Evolutionary conservation across 352 stramenopile genomes (phyloP).

Genomic region (Aphanomyces invadans): DNA sequence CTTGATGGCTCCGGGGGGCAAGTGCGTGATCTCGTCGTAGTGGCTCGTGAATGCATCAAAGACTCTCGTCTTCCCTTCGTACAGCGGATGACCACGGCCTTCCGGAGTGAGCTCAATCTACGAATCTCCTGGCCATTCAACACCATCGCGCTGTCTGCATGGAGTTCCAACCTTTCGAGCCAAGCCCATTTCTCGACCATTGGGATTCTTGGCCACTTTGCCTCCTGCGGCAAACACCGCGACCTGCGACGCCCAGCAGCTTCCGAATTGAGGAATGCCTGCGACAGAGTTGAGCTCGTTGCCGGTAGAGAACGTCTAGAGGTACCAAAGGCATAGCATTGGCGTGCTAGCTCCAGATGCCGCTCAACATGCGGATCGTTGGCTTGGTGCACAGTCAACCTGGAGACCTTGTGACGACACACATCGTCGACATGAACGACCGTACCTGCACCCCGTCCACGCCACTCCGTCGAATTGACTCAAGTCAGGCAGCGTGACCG

Average conservation of each 20-base stretch:
- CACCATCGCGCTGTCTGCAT: not conserved
- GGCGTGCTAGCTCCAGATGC: constrained; percentile 37
- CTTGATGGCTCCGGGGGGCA: constrained; percentile 38
- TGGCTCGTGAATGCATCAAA: constrained; percentile 72
- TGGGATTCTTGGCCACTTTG: constrained; percentile 48
- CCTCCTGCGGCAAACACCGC: constrained; percentile 49
- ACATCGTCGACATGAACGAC: not conserved
- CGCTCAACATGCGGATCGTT: constrained; percentile 43
- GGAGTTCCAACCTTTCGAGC: constrained; percentile 36
- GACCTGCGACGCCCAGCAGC: constrained; percentile 64
- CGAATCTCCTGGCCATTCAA: not conserved
- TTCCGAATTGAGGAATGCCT: constrained; percentile 67
- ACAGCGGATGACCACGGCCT: constrained; percentile 61
- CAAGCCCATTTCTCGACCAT: constrained; percentile 55
- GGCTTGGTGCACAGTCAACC: constrained; percentile 45
- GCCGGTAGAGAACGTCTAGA: too few relatives aligned
- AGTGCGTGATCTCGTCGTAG: constrained; percentile 66
- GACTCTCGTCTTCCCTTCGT: constrained; percentile 54
- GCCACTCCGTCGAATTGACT: constrained; percentile 54
- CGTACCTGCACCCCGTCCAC: constrained; percentile 58
- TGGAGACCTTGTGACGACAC: not conserved
- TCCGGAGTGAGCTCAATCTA: constrained; percentile 44
- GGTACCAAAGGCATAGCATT: constrained; percentile 23
- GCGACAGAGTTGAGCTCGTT: too few relatives aligned
- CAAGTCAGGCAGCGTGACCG: constrained; percentile 46